A percentile compares a stretch with the other conserved stretches of the same genome.
Evolutionary conservation across 306 rosid species (phyloP).

Genomic region (Hippophae tibetana): DNA sequence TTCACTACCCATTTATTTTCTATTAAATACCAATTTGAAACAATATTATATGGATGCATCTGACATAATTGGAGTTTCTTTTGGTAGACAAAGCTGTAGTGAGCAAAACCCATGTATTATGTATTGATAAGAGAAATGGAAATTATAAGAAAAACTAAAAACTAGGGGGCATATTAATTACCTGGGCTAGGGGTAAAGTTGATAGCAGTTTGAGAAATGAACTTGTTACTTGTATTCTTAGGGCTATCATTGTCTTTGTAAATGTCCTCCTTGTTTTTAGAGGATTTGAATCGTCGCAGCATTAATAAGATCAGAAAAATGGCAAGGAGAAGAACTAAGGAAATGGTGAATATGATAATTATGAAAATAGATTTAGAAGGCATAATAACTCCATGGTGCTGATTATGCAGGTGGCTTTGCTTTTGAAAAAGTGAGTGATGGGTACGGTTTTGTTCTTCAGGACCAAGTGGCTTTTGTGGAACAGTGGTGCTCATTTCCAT

Average conservation of each 20-base stretch:
- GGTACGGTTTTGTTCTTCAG: slow-evolving; percentile 20
- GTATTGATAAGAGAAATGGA: neutral
- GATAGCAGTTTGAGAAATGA: slow-evolving; percentile 41
- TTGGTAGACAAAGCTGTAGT: too few species aligned
- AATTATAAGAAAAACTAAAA: neutral
- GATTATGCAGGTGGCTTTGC: slow-evolving; percentile 18
- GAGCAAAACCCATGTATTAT: neutral
- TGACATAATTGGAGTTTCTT: neutral
- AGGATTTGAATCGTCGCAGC: slow-evolving; percentile 53
- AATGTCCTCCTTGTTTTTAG: slow-evolving; percentile 19
- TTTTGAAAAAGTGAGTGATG: slow-evolving; percentile 24
- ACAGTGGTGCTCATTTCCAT: slow-evolving; percentile 53
- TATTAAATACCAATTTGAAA: too few species aligned
- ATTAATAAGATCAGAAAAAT: slow-evolving; percentile 36
- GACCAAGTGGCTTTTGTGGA: slow-evolving; percentile 26
- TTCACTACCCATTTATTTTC: too few species aligned
- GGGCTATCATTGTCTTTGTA: slow-evolving; percentile 31
- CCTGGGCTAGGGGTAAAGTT: slow-evolving; percentile 70
- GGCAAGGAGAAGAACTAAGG: slow-evolving; percentile 31
- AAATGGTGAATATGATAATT: slow-evolving; percentile 26
- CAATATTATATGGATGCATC: too few species aligned
- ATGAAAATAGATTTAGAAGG: slow-evolving; percentile 50
- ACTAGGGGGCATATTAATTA: slow-evolving; percentile 10
- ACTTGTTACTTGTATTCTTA: slow-evolving; percentile 41
- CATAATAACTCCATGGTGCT: slow-evolving; percentile 30